Evolutionary conservation across 2,329 filamentous ascomycete genomes (phyloP).

Genomic region (Microcyclospora tardicrescens): DNA sequence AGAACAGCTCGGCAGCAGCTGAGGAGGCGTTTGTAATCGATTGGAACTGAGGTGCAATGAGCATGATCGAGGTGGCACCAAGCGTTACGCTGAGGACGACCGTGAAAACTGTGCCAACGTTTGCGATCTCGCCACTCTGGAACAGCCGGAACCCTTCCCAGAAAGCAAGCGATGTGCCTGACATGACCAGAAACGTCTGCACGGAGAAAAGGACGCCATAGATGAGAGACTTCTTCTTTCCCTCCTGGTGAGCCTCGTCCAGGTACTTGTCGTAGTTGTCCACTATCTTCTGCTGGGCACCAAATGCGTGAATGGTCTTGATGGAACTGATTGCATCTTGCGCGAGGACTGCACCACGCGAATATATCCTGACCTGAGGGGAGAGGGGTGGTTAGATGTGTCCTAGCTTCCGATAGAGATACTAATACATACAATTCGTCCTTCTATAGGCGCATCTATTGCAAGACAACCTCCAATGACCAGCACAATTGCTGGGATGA

Average conservation of each 20-base stretch:
- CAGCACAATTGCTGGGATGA: constrained; percentile 33
- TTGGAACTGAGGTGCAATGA: constrained; percentile 28
- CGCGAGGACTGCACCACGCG: constrained; percentile 33
- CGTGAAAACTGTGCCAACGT: constrained; percentile 25
- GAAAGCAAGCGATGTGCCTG: constrained; percentile 28
- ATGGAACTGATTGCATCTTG: constrained; percentile 40
- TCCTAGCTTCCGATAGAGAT: too few relatives aligned
- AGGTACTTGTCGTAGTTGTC: constrained; percentile 32
- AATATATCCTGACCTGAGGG: constrained; percentile 24
- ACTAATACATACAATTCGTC: constrained; percentile 10
- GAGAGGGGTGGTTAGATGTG: too few relatives aligned
- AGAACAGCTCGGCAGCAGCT: constrained; percentile 30
- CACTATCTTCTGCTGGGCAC: constrained; percentile 31
- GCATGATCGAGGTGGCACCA: constrained; percentile 26
- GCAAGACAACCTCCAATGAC: constrained; percentile 21
- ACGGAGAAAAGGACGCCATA: constrained; percentile 32
- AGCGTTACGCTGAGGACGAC: constrained; percentile 20
- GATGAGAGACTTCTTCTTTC: constrained; percentile 31
- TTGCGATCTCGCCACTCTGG: constrained; percentile 18
- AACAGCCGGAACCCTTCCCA: constrained; percentile 33
- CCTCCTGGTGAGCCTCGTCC: constrained; percentile 29
- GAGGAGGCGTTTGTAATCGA: constrained; percentile 31
- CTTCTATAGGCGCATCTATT: constrained; percentile 26
- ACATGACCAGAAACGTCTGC: constrained; percentile 31
- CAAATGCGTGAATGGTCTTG: constrained; percentile 38